A percentile compares a stretch with the other conserved stretches of the same genome.
phyloP scores from a whole-genome alignment of 768 basidiomycete genomes.

The Tephrocybe sp. region DNA sequence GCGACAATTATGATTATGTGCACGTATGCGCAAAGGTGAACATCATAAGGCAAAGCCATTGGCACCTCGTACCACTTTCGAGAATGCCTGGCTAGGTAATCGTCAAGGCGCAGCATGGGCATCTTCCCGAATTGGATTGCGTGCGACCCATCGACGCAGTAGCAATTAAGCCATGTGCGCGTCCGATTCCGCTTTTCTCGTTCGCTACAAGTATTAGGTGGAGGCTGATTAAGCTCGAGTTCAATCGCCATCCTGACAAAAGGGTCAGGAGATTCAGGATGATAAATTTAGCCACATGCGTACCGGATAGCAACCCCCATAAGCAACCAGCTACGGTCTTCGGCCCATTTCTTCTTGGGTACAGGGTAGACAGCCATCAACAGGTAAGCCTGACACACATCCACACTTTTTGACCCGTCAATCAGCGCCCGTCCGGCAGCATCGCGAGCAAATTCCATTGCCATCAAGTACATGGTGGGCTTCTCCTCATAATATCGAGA shows the following conservation, averaged over 20 bases:
- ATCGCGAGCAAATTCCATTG: slow-evolving; percentile 61
- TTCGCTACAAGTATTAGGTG: slow-evolving; percentile 46
- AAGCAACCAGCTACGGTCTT: slow-evolving; percentile 71
- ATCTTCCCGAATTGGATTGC: slow-evolving; percentile 77
- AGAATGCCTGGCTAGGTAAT: slow-evolving; percentile 52
- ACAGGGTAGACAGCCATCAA: slow-evolving; percentile 62
- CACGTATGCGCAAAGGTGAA: slow-evolving; percentile 52
- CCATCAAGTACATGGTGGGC: slow-evolving; percentile 53
- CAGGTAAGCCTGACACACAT: slow-evolving; percentile 76
- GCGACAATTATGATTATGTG: slow-evolving; percentile 49
- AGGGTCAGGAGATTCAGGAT: neutral
- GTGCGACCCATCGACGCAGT: slow-evolving; percentile 70
- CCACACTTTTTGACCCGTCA: slow-evolving; percentile 64
- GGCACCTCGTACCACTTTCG: slow-evolving; percentile 46
- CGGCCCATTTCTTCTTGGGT: slow-evolving; percentile 62
- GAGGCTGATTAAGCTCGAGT: slow-evolving; percentile 60
- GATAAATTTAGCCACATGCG: too few relatives aligned
- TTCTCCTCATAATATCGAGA: slow-evolving; percentile 60
- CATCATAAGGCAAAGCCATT: slow-evolving; percentile 38
- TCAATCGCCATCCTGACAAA: slow-evolving; percentile 63
- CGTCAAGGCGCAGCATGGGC: slow-evolving; percentile 61
- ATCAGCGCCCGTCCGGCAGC: slow-evolving; percentile 58
- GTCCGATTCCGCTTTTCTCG: slow-evolving; percentile 69
- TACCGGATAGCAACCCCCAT: slow-evolving; percentile 71
- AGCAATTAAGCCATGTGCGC: slow-evolving; percentile 75